These are phyloP conservation scores for Cystofilobasidium capitatum DNA, from an alignment of 768 basidiomycete genomes.

Conservation along the genomic window DNA sequence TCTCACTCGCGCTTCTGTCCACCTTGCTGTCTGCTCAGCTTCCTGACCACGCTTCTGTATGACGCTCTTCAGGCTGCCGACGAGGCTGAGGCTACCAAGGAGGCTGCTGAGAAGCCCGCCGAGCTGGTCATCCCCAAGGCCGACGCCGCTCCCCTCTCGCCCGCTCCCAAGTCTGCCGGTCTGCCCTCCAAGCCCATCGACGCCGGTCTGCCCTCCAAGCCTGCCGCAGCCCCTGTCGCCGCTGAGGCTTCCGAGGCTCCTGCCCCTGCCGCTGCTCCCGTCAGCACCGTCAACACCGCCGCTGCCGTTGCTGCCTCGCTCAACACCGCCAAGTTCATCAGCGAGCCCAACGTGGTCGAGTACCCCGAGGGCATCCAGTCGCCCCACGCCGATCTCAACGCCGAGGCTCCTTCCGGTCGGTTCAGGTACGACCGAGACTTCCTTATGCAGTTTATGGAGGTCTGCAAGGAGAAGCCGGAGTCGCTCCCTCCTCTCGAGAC, in stretches of 20 bases:
- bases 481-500: constrained; percentile 77
- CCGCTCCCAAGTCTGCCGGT: constrained; percentile 30
- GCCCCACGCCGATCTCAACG: constrained; percentile 75
- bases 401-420: constrained; percentile 72
- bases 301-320: constrained; percentile 41
- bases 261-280: not conserved
- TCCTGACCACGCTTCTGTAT: not conserved
- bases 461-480: constrained; percentile 93
- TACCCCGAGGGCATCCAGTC: constrained; percentile 78
- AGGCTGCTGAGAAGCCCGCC: constrained; percentile 35
- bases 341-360: constrained; percentile 61
- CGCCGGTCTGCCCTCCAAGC: constrained; percentile 29
- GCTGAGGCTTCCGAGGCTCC: constrained; percentile 9
- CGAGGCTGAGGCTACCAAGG: constrained; percentile 28
- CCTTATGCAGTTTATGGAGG: constrained; percentile 86
- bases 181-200: constrained; percentile 28
- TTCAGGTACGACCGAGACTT: constrained; percentile 98
- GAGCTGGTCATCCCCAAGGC: constrained; percentile 26
- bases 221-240: constrained; percentile 16
- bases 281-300: not conserved
- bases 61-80: not conserved
- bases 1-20: not conserved
- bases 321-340: constrained; percentile 72
- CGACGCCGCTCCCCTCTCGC: constrained; percentile 33
- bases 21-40: not conserved